Percentiles rank a stretch among this genome's conserved stretches.
phyloP scores from a whole-genome alignment of 805 yeast species.

The Millerozyma acaciae region DNA sequence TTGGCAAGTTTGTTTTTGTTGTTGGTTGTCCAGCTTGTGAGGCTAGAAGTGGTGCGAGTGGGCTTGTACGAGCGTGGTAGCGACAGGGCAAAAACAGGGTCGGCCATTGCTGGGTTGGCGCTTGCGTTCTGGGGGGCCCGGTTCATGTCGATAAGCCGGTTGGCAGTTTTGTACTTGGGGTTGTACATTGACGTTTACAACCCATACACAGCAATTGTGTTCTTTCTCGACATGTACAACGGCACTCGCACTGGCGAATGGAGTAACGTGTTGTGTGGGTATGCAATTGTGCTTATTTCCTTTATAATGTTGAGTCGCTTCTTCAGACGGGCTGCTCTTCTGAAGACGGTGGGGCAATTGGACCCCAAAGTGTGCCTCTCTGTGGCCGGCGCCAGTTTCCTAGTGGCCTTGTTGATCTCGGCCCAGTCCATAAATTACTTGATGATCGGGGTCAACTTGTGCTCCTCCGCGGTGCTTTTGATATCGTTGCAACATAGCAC shows the following conservation, averaged over 20 bases:
- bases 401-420: slow-evolving; percentile 5
- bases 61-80: not conserved
- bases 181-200: slow-evolving; percentile 27
- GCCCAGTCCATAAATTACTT: slow-evolving; percentile 11
- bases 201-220: slow-evolving; percentile 25
- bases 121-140: slow-evolving; percentile 20
- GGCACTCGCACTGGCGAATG: slow-evolving; percentile 7
- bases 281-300: slow-evolving; percentile 15
- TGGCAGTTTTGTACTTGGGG: slow-evolving; percentile 25
- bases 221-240: slow-evolving; percentile 22
- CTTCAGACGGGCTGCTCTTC: no score
- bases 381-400: slow-evolving; percentile 1
- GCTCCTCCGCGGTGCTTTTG: slow-evolving; percentile 21
- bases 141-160: slow-evolving; percentile 21
- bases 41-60: slow-evolving; percentile 10
- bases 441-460: slow-evolving; percentile 22
- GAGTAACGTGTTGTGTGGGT: slow-evolving; percentile 13
- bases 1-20: slow-evolving; percentile 19
- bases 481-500: slow-evolving; percentile 22
- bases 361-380: not conserved
- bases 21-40: slow-evolving; percentile 12
- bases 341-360: no score
- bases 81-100: slow-evolving; percentile 7
- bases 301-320: no score
- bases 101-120: slow-evolving; percentile 15